Conservation (phyloP, 352 stramenopile genomes). For the Phytophthora fragariae region DNA sequence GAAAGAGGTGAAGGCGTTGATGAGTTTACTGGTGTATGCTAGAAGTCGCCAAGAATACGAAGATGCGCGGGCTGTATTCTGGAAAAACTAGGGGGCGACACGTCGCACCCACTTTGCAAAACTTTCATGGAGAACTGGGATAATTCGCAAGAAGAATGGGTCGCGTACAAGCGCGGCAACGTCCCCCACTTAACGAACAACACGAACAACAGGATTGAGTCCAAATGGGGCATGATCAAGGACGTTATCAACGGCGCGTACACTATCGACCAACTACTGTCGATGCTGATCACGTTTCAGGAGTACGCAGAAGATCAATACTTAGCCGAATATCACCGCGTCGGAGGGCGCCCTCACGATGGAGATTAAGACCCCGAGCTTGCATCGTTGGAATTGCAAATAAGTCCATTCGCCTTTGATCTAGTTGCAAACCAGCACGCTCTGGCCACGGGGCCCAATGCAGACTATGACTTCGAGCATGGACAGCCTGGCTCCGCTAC, state of each 20-base stretch:
- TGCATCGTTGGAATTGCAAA: not conserved
- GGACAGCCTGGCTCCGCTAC: not conserved
- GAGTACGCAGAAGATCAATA: conserved; percentile 20
- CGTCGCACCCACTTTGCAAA: not conserved
- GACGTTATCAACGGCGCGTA: conserved; percentile 4
- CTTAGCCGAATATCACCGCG: conserved; percentile 7
- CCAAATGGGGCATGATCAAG: conserved; percentile 17
- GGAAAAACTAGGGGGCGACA: not conserved
- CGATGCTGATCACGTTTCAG: conserved; percentile 10
- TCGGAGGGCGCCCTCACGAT: not conserved
- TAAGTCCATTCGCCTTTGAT: not conserved
- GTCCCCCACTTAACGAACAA: conserved; percentile 14
- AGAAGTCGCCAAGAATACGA: not conserved
- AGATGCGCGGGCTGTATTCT: not conserved
- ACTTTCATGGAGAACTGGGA: conserved; percentile 9
- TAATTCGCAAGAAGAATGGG: conserved; percentile 9
- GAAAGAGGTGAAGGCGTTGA: conserved; percentile 4
- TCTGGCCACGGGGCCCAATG: not conserved
- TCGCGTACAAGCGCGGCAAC: conserved; percentile 13
- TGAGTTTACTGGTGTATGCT: conserved; percentile 10
- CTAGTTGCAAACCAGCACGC: not conserved
- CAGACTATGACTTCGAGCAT: conserved; percentile 12
- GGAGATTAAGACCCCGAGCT: not conserved
- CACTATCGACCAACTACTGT: conserved; percentile 3
- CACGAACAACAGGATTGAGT: conserved; percentile 24